Evolutionary conservation across 176 grass and related monocot genomes (phyloP).

Genomic region (Areca catechu): DNA sequence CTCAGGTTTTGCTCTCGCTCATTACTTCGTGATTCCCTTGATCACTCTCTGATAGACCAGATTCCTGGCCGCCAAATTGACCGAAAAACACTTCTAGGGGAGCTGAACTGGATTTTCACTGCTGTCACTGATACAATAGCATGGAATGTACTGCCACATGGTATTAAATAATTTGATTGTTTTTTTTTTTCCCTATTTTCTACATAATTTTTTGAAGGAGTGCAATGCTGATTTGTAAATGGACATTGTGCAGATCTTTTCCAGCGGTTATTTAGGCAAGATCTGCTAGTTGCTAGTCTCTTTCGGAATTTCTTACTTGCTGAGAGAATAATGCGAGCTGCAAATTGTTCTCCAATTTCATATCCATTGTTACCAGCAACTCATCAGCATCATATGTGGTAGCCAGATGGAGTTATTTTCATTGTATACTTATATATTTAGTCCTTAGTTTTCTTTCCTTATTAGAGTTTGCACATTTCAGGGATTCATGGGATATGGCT

Average conservation of each 20-base stretch:
- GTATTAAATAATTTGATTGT: constrained; percentile 25
- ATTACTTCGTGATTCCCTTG: constrained; percentile 61
- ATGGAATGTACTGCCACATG: constrained; percentile 98
- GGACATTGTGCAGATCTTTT: constrained; percentile 68
- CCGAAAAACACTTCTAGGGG: constrained; percentile 90
- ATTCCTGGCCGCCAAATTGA: constrained; percentile 98
- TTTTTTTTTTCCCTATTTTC: background rate
- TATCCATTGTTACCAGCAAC: constrained; percentile 71
- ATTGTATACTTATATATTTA: too few species aligned
- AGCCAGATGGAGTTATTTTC: constrained; percentile 7
- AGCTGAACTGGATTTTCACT: constrained; percentile 99
- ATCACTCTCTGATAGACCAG: constrained; percentile 58
- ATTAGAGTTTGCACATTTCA: constrained; percentile 23
- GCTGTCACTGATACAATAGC: constrained; percentile 96
- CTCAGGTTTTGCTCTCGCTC: constrained; percentile 84
- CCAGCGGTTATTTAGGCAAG: constrained; percentile 93
- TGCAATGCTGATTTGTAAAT: constrained; percentile 19
- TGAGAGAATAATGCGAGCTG: constrained; percentile 93
- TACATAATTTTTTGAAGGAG: too few species aligned
- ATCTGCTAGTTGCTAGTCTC: constrained; percentile 94
- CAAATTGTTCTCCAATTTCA: constrained; percentile 89
- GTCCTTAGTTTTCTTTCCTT: constrained; percentile 6
- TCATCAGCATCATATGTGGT: constrained; percentile 99
- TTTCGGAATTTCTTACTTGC: constrained; percentile 98
- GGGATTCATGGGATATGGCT: constrained; percentile 99